phyloP scores from a whole-genome alignment of 2,329 filamentous ascomycete species.

The Monosporascus sp. region DNA sequence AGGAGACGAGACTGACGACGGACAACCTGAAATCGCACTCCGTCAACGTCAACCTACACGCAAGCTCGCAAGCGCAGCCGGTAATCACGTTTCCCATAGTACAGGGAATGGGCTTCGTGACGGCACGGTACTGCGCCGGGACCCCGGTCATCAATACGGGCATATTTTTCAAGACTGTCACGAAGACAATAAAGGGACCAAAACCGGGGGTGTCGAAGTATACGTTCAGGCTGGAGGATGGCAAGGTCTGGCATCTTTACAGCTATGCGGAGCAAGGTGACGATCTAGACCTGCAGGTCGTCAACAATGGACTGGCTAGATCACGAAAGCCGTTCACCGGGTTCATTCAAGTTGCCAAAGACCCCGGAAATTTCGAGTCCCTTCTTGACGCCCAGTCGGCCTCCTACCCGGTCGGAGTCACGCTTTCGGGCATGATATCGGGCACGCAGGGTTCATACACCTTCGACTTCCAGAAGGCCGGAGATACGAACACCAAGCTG shows the following conservation, averaged over 20 bases:
- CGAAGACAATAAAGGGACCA: conserved; percentile 47
- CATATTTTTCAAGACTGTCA: conserved; percentile 68
- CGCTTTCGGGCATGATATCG: conserved; percentile 57
- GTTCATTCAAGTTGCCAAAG: conserved; percentile 77
- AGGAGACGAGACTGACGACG: conserved; percentile 50
- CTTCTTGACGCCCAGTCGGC: conserved; percentile 73
- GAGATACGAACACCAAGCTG: conserved; percentile 53
- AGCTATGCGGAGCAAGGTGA: conserved; percentile 55
- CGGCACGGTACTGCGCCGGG: conserved; percentile 65
- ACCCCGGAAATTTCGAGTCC: conserved; percentile 58
- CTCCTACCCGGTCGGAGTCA: conserved; percentile 62
- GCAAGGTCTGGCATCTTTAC: conserved; percentile 75
- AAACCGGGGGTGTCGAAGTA: conserved; percentile 71
- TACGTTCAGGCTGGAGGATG: conserved; percentile 65
- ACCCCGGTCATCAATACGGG: conserved; percentile 70
- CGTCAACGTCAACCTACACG: conserved; percentile 62
- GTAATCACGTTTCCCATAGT: conserved; percentile 74
- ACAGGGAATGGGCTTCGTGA: conserved; percentile 86
- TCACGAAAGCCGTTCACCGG: conserved; percentile 68
- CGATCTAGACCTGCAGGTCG: conserved; percentile 61
- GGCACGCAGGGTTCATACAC: conserved; percentile 64
- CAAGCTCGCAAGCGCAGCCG: conserved; percentile 45
- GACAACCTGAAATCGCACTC: conserved; percentile 54
- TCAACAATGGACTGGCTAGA: conserved; percentile 60
- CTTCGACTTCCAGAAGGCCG: conserved; percentile 68